Conservation (phyloP, 441 rosid species). For the Geranium incanum region DNA sequence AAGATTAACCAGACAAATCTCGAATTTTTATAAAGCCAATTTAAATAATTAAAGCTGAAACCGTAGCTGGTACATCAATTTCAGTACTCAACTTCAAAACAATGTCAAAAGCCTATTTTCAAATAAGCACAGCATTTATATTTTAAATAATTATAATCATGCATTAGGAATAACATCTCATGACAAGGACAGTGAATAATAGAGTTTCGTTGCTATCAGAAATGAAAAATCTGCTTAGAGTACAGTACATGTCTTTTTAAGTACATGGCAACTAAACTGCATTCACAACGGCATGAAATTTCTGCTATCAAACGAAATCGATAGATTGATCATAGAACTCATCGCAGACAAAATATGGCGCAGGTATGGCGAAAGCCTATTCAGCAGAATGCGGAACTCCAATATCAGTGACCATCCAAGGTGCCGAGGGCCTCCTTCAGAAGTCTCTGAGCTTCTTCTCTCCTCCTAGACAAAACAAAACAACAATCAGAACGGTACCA, state of each 20-base stretch:
- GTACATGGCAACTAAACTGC: neutral
- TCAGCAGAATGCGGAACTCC: neutral
- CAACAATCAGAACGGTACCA: constrained; percentile 6
- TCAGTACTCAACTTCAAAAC: too few species aligned
- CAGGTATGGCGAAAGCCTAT: too few species aligned
- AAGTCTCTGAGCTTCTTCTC: constrained; percentile 71
- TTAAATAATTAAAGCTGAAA: too few species aligned
- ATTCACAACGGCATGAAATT: neutral
- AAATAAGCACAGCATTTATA: too few species aligned
- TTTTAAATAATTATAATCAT: neutral
- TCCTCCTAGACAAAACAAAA: constrained; percentile 41
- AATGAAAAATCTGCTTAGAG: neutral
- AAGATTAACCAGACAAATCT: too few species aligned
- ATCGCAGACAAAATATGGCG: neutral
- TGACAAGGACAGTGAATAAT: neutral
- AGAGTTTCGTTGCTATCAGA: neutral
- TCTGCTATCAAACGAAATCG: neutral
- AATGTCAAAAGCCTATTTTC: too few species aligned
- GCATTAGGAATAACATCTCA: neutral
- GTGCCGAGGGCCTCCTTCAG: constrained; percentile 63
- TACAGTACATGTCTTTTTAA: neutral
- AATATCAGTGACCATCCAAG: constrained; percentile 48
- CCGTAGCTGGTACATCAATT: too few species aligned
- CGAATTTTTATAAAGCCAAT: too few species aligned
- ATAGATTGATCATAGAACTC: neutral